phyloP scores from a whole-genome alignment of 1,139 yeast genomes.

The Casaregolazyma lundiana region DNA sequence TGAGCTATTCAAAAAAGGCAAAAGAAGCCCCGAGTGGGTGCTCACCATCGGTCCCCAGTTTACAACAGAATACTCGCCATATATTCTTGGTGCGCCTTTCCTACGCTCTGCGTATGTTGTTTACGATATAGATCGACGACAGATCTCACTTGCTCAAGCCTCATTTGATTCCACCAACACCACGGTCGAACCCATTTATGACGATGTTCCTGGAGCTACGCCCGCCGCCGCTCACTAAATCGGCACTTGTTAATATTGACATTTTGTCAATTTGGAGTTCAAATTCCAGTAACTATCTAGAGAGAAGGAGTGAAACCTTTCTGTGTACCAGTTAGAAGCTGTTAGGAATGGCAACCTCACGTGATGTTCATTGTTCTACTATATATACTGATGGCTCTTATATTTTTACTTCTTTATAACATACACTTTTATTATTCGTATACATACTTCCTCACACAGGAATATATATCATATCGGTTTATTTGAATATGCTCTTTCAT shows the following conservation, averaged over 20 bases:
- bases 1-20: conserved; percentile 25
- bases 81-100: conserved; percentile 60
- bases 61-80: background rate
- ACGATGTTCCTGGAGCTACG: conserved; percentile 18
- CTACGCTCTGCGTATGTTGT: conserved; percentile 65
- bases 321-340: background rate
- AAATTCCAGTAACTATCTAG: background rate
- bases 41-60: too few relatives aligned
- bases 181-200: conserved; percentile 22
- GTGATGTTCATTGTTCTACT: too few relatives aligned
- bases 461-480: too few relatives aligned
- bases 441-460: too few relatives aligned
- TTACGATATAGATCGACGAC: conserved; percentile 57
- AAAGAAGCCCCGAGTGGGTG: too few relatives aligned
- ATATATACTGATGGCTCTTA: too few relatives aligned
- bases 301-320: background rate
- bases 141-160: conserved; percentile 46
- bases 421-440: too few relatives aligned
- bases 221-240: conserved; percentile 1
- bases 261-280: background rate
- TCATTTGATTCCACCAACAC: conserved; percentile 20
- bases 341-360: too few relatives aligned
- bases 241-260: too few relatives aligned
- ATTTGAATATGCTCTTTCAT: too few relatives aligned
- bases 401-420: too few relatives aligned